Base-by-base conservation (phyloP, 164 flowering plant genomes). In the Annona squamosa region DNA sequence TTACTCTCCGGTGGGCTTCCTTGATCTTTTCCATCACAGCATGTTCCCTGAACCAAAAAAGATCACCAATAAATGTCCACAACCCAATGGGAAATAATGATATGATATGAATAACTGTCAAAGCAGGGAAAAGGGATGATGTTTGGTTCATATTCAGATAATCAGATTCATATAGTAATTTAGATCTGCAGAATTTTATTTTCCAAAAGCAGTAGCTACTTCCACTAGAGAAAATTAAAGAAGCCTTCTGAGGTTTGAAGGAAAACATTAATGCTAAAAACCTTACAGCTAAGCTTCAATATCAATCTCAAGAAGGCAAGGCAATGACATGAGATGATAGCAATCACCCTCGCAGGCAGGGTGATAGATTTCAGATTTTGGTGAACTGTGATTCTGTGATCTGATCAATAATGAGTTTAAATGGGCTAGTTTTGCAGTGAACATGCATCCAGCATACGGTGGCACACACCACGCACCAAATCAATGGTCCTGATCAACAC, bases 1-100 rank as follows among this genome's bases (percentile, higher is more conserved):
- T 85, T 71, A 84, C 85, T 75, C 80, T 82, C 70, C 83, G 75
- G 66, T 85, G 85, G 46, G 88, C 86, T 63, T 82, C 85, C 74
- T 79, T 84, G 4, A 85, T 75, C 83, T 84, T 83, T 57, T 84
- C 98, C 2, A 87, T 73, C 0, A 81, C 81, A 12, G 71, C 79
- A 48, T 63, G 77, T 67, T 79, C 81, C 65, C 83, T 80, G 72
- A 18, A 74, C 41, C 44, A 4, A 3, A 43, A 12, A 37, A 66
- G 41, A 48, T 6, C 0, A 52, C 9, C 9, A 6, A 52, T 2
- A 1, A 52, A 52, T 0, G 0, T 5, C 9, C 9, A 52, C 3
- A 0, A 0, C 59, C 59, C 59, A 52, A 16, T 16, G 13, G 59
- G 13, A 52, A 52, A 52, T 2, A 52, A 5, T 52, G 37, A 26